Percentiles rank a stretch among this genome's conserved stretches.
Conservation (phyloP, 2,329 filamentous ascomycete species). For the Aspergillus melleus region DNA sequence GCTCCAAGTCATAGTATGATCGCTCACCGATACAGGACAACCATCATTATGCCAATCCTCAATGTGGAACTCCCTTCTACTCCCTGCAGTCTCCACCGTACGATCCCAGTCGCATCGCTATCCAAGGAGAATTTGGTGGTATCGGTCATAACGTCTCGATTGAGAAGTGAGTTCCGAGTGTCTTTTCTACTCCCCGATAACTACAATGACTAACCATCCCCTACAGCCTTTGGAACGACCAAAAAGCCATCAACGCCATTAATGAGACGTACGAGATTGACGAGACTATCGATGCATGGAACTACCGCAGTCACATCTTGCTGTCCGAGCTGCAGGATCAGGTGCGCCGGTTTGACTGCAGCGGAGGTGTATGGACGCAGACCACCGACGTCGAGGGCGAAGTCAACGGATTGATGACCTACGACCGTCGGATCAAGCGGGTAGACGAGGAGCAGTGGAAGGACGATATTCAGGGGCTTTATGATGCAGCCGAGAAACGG, state of each 20-base stretch:
- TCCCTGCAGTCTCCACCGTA: constrained; percentile 57
- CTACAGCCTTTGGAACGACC: constrained; percentile 64
- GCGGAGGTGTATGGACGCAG: constrained; percentile 70
- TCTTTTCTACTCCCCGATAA: background rate
- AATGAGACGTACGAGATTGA: constrained; percentile 69
- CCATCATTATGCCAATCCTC: constrained; percentile 70
- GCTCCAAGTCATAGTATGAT: background rate
- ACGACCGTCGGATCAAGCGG: constrained; percentile 61
- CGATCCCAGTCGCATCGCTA: constrained; percentile 61
- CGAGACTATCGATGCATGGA: constrained; percentile 59
- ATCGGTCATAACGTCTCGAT: constrained; percentile 65
- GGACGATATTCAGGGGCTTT: constrained; percentile 59
- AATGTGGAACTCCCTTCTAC: constrained; percentile 70
- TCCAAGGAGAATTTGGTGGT: constrained; percentile 72
- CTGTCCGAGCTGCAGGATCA: constrained; percentile 51
- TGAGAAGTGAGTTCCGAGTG: constrained; percentile 52
- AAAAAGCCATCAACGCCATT: constrained; percentile 59
- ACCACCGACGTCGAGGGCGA: constrained; percentile 74
- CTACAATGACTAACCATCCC: background rate
- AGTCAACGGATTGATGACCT: constrained; percentile 70
- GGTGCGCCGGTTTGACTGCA: constrained; percentile 60
- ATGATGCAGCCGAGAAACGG: constrained; percentile 51
- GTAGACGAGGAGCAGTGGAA: constrained; percentile 61
- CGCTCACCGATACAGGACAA: constrained; percentile 53
- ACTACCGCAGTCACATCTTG: constrained; percentile 61